A percentile compares a stretch with the other conserved stretches of the same genome.
Evolutionary conservation across 148 eudicot species (phyloP).

Genomic region (Cornus kousa): DNA sequence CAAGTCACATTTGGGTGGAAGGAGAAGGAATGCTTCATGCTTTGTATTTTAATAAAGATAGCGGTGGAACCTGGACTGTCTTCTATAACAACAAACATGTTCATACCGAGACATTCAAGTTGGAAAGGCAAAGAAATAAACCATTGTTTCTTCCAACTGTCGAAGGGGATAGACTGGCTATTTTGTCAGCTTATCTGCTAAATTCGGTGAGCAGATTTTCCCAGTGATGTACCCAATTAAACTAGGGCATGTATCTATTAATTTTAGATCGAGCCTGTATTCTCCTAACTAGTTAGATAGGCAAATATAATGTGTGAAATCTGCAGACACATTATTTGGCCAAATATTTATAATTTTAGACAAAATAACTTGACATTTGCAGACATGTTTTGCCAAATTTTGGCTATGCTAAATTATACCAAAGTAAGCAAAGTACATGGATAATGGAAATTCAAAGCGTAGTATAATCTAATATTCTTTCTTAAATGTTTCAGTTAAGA

Average conservation of each 20-base stretch:
- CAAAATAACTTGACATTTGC: no score
- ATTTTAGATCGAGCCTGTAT: no score
- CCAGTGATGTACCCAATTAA: no score
- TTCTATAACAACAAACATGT: conserved; percentile 19
- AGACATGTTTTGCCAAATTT: no score
- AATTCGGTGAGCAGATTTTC: conserved; percentile 9
- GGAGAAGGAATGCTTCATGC: conserved; percentile 18
- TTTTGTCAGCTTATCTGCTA: conserved; percentile 8
- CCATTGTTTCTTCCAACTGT: conserved; percentile 18
- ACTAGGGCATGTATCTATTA: no score
- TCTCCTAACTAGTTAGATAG: no score
- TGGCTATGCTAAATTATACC: no score
- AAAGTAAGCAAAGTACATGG: no score
- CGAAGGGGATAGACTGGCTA: conserved; percentile 16
- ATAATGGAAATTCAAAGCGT: not conserved
- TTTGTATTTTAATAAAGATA: not conserved
- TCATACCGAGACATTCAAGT: conserved; percentile 15
- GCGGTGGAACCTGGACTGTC: not conserved
- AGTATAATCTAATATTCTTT: not conserved
- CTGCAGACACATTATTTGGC: no score
- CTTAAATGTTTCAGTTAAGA: no score
- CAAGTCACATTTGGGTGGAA: conserved; percentile 7
- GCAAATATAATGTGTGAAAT: no score
- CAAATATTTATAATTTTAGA: no score
- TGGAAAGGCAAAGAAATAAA: conserved; percentile 11